Evolutionary conservation across 495 filamentous ascomycete species (phyloP), one percentile per base, ranked within the genome.

Genomic region (Tuber melanosporum): DNA sequence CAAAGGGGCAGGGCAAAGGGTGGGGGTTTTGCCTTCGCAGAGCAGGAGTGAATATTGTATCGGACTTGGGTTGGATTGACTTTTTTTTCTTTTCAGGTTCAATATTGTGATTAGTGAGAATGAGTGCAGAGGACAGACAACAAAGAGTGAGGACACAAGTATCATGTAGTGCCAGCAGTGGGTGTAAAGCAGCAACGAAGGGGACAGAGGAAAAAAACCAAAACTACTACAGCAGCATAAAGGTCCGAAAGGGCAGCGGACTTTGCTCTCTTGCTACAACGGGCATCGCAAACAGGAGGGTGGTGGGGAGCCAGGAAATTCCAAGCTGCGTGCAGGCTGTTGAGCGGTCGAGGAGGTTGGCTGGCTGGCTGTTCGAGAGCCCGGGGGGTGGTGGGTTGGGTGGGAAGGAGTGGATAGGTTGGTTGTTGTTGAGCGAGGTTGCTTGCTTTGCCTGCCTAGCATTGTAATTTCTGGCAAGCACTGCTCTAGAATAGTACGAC

Each of bases 1-100:
- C 76, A 75, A 80, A 80, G 78, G 78, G 77, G 78, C 73, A 79
- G 79, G 73, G 77, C 70, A 42, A 70, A 39, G 70, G 52, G 66
- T 70, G 70, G 73, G 57, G 57, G 57, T 66, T 66, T 32, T 66
- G 57, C 57, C 10, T 66, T 66, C 57, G 32, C 15, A 0, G n/a
- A 66, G 57, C 57, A 66, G 57, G 57, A 66, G 57, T 66, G n/a
- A n/a, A 32, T 32, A 32, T 32, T 66, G n/a, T 32, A 66, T 32
- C 14, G 52, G 52, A 62, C 52, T 62, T 66, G 57, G 10, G 57
- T 66, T 49, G 47, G 47, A 12, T 49, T 66, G 57, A 32, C n/a
- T 32, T 66, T 26, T 32, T 66, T 62, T 57, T 57, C 26, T 52
- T 52, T 52, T 22, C 4, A 66, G 57, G 57, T 66, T 66, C 57